Conservation (phyloP, 108 stramenopile species). For the Cyclotella choctawhatcheeana region DNA sequence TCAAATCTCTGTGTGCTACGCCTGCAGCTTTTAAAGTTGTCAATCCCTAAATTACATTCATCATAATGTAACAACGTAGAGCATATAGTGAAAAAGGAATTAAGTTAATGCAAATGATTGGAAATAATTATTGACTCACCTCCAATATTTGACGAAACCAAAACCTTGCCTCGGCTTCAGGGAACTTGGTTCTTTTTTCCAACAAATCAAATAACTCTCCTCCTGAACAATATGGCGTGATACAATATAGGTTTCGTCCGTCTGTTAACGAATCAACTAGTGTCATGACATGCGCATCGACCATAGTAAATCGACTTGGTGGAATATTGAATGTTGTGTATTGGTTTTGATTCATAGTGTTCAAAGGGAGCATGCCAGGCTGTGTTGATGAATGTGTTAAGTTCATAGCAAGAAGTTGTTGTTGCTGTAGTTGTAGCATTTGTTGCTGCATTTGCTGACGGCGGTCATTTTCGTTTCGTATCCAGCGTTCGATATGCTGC, state of each 20-base stretch:
- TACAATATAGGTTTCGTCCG: slow-evolving; percentile 79
- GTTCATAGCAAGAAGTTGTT: slow-evolving; percentile 25
- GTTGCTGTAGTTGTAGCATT: neutral
- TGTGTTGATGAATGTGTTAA: slow-evolving; percentile 15
- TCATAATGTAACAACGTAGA: no score
- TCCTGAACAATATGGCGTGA: slow-evolving; percentile 90
- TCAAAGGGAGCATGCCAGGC: slow-evolving; percentile 1
- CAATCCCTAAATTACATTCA: no score
- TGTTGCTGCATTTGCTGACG: slow-evolving; percentile 18
- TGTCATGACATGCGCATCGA: slow-evolving; percentile 78
- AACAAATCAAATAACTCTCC: slow-evolving; percentile 90
- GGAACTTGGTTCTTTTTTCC: slow-evolving; percentile 73
- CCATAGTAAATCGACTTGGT: slow-evolving; percentile 39
- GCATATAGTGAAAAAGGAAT: no score
- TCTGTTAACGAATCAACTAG: slow-evolving; percentile 83
- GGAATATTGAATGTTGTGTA: slow-evolving; percentile 7
- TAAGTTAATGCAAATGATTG: neutral
- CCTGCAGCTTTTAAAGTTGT: slow-evolving; percentile 80
- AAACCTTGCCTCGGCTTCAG: slow-evolving; percentile 80
- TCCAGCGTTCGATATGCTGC: slow-evolving; percentile 72
- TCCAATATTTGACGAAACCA: slow-evolving; percentile 88
- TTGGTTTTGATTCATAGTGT: slow-evolving; percentile 6
- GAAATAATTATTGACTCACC: slow-evolving; percentile 61
- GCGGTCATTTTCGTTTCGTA: slow-evolving; percentile 11
- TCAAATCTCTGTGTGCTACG: slow-evolving; percentile 90